Base-by-base conservation (phyloP, 495 filamentous ascomycete genomes). In the Hypomontagnella submonticulosa region DNA sequence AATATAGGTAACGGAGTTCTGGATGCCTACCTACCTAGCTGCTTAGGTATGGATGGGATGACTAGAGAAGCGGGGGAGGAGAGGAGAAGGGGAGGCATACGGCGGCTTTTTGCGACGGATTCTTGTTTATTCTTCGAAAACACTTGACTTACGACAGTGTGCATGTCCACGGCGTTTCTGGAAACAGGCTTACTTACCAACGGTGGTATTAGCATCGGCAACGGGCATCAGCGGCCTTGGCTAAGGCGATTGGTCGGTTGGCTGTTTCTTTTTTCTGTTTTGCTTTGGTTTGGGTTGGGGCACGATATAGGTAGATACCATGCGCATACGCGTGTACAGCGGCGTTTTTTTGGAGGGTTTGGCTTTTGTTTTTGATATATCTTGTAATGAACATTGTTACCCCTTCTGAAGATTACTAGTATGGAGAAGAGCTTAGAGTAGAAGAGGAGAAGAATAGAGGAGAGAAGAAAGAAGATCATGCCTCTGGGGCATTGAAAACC, bases 341-440 rank as follows among this genome's bases (percentile, higher is more conserved):
- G 58, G 58, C 58, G 58, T 61, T n/a, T 27, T 61, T n/a, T 27
- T 27, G 23, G 23, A 27, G 23, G 23, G 6, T 15, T 53, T 27
- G 32, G 57, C 6, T 43, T 51, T 43, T 20, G 51, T 27, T 55
- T 43, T 27, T 27, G 23, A 27, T 27, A 40, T 32, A 40, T 8
- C 13, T 19, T 27, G 40, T 52, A 52, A 34, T 52, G 46, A 36
- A 44, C 12, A 18, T 44, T 42, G 23, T 30, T 34, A 12, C 6
- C 2, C 52, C 4, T n/a, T 33, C 16, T 55, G 15, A 1, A 19
- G 27, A 12, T 18, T 40, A 12, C 10, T 40, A 19, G 23, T 43
- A 20, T 34, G 27, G 11, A 36, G 23, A 40, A 16, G 33, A 12
- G 12, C 13, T 3, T 12, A 20, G 6, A 27, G 18, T 13, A 38